Evolutionary conservation across 148 eudicot species (phyloP).

Genomic region (Salicornia ramosissima): DNA sequence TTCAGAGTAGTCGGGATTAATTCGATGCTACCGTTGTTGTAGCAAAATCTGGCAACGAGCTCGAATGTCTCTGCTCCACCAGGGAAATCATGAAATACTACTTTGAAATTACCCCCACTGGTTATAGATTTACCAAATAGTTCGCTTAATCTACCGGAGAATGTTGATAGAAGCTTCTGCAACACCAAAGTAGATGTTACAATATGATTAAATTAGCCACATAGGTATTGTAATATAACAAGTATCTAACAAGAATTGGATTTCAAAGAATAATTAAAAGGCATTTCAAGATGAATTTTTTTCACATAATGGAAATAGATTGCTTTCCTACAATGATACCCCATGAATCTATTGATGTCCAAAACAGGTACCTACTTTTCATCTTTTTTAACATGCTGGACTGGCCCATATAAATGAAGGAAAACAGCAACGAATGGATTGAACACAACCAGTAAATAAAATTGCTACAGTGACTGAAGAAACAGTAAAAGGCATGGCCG

Average conservation of each 20-base stretch:
- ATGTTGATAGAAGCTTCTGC: slow-evolving; percentile 51
- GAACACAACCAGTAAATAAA: slow-evolving; percentile 12
- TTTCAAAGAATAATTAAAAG: background rate
- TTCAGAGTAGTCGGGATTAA: slow-evolving; percentile 39
- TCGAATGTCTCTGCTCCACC: slow-evolving; percentile 67
- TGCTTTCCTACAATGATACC: too few relatives aligned
- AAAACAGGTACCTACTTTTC: background rate
- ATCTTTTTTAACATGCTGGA: background rate
- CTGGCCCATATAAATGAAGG: background rate
- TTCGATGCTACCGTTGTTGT: slow-evolving; percentile 44
- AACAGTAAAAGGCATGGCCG: slow-evolving; percentile 19
- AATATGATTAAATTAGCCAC: slow-evolving; percentile 5
- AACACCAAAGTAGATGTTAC: slow-evolving; percentile 10
- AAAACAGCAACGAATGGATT: slow-evolving; percentile 14
- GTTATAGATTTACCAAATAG: slow-evolving; percentile 39
- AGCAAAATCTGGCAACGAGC: slow-evolving; percentile 65
- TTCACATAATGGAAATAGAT: background rate
- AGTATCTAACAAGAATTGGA: background rate
- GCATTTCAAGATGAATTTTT: background rate
- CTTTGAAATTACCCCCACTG: slow-evolving; percentile 30
- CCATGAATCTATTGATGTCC: background rate
- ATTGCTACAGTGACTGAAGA: slow-evolving; percentile 14
- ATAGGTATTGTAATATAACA: background rate
- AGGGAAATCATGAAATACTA: slow-evolving; percentile 74
- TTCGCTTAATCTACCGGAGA: slow-evolving; percentile 49